Conservation (phyloP, 2,329 filamentous ascomycete genomes). For the Ceratocystis lukuohia region DNA sequence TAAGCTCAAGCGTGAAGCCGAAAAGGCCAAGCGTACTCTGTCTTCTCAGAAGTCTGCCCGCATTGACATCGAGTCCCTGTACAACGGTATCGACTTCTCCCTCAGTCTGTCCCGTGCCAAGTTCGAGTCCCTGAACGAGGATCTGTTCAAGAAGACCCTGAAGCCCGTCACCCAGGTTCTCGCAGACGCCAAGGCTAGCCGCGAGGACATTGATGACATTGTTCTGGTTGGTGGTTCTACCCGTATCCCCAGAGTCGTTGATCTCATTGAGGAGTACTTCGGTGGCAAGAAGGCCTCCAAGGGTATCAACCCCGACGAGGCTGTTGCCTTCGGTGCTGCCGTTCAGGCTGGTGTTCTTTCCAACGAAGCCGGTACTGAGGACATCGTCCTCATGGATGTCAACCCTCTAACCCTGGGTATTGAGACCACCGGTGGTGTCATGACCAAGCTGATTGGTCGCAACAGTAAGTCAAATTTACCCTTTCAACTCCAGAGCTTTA, state of each 20-base stretch:
- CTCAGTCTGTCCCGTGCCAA: slow-evolving; percentile 97
- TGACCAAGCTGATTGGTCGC: slow-evolving; percentile 91
- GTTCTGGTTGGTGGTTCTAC: slow-evolving; percentile 97
- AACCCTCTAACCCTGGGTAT: slow-evolving; percentile 95
- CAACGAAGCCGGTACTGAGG: slow-evolving; percentile 68
- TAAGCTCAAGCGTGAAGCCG: slow-evolving; percentile 98
- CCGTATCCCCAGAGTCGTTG: slow-evolving; percentile 95
- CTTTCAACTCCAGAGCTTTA: not conserved
- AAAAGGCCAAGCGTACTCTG: slow-evolving; percentile 98
- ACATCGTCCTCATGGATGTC: slow-evolving; percentile 88
- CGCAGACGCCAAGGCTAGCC: slow-evolving; percentile 96
- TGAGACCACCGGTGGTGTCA: slow-evolving; percentile 92
- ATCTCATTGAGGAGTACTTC: slow-evolving; percentile 92
- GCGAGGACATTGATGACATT: slow-evolving; percentile 87
- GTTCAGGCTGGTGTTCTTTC: slow-evolving; percentile 93
- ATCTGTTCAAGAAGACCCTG: slow-evolving; percentile 98
- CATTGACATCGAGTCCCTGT: slow-evolving; percentile 95
- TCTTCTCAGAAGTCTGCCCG: slow-evolving; percentile 87
- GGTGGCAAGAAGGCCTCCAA: slow-evolving; percentile 93
- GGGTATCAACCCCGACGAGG: slow-evolving; percentile 98
- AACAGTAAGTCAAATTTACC: slow-evolving; percentile 40
- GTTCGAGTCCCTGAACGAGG: slow-evolving; percentile 98
- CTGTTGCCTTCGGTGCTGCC: slow-evolving; percentile 93
- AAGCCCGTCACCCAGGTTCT: slow-evolving; percentile 98
- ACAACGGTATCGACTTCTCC: slow-evolving; percentile 92